A percentile compares a stretch with the other conserved stretches of the same genome.
These are phyloP conservation scores for Cucumis sativus DNA, from an alignment of 306 rosid species.

Conservation along the genomic window Cucumber_9930_V3 NC_026659.2:21524001-21524500, in stretches of 20 bases:
- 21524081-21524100: not conserved
- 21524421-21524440: not conserved
- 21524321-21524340: not conserved
- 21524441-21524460: not conserved
- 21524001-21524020: not conserved
- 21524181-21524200: not conserved
- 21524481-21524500: slow-evolving; percentile 3
- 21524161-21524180: not conserved
- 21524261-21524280: not conserved
- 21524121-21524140: not conserved
- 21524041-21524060: not conserved
- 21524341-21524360: not conserved
- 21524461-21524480: slow-evolving; percentile 1
- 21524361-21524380: not conserved
- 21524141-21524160: not conserved
- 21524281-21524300: not conserved
- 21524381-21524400: not conserved
- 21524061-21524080: not conserved
- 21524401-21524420: not conserved
- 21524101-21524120: not conserved
- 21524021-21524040: no score
- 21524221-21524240: not conserved
- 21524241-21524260: not conserved
- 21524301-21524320: not conserved
- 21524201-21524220: not conserved